phyloP scores from a whole-genome alignment of 495 filamentous ascomycete species.

The Arthonia radiata region DNA sequence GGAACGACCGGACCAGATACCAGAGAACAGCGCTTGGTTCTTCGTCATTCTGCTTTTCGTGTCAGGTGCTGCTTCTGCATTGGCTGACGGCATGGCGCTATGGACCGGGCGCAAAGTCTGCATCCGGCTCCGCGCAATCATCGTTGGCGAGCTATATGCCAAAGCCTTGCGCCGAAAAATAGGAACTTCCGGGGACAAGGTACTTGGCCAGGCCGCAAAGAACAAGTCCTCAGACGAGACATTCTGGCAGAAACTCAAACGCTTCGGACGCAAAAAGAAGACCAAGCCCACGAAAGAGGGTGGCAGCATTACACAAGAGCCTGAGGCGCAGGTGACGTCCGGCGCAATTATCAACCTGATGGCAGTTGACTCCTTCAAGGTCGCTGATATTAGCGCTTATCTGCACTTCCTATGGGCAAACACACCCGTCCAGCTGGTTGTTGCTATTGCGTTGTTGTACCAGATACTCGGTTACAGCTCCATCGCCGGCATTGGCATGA shows the following conservation, averaged over 20 bases:
- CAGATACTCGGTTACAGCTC: constrained; percentile 77
- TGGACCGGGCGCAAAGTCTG: constrained; percentile 87
- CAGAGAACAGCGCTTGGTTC: constrained; percentile 82
- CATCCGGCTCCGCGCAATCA: constrained; percentile 75
- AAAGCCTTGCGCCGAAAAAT: constrained; percentile 89
- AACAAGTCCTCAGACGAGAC: constrained; percentile 17
- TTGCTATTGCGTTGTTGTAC: constrained; percentile 46
- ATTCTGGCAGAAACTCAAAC: constrained; percentile 26
- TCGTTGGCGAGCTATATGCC: constrained; percentile 93
- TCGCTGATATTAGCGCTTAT: constrained; percentile 78
- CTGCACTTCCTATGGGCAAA: constrained; percentile 73
- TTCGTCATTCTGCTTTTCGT: constrained; percentile 77
- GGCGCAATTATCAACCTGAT: constrained; percentile 98
- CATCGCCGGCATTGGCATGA: constrained; percentile 79
- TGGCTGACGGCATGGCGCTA: constrained; percentile 67
- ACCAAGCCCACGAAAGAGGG: constrained; percentile 19
- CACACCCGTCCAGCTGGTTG: constrained; percentile 54
- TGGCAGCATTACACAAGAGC: too few relatives aligned
- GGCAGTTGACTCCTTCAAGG: constrained; percentile 98
- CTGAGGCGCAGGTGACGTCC: constrained; percentile 58
- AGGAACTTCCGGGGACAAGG: constrained; percentile 44
- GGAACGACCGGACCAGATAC: constrained; percentile 52
- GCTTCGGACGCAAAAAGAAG: constrained; percentile 36
- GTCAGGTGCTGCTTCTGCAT: constrained; percentile 49
- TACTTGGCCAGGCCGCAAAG: constrained; percentile 29